Base-by-base conservation (phyloP, 306 rosid species). In the Argentina anserina region DNA sequence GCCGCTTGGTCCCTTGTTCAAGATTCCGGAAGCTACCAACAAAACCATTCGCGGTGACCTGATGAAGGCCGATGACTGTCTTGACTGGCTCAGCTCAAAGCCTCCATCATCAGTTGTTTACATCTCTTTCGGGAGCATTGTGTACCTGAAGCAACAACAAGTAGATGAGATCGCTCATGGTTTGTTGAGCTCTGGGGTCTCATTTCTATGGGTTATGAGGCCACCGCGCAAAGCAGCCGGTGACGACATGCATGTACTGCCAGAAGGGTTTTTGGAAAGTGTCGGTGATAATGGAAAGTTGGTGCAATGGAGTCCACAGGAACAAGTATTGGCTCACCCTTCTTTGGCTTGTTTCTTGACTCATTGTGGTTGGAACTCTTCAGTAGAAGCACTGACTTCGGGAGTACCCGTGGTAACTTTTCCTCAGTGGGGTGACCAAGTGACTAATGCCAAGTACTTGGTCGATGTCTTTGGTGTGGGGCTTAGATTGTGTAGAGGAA, bases 341-440 rank as follows among this genome's bases (percentile, higher is more conserved):
- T 80, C 86, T 9, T 73, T 83, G 17, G 63, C 49, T 21, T 83
- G 83, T 50, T 85, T 87, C 7, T 5, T 85, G 9, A 87, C 86
- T n/a, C 92, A 87, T 34, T 87, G 92, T n/a, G 89, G 89, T 0
- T 87, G 92, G 89, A 87, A 87, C 68, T 87, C 89, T 1, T 68
- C 92, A 1, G 76, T 85, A 67, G 89, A 87, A 66, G 84, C 92
- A 0, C n/a, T 87, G 6, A 37, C 80, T 28, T 81, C 18, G 0
- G 92, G 92, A 3, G 63, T 87, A 21, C 87, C 87, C 0, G 77
- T 85, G 23, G 63, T 88, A 70, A 52, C 83, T 0, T 85, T 81
- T 50, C 92, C 87, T 3, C 84, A 74, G 11, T 87, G 84, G 89
- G 89, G 92, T 2, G 92, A 87, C 69, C 87, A 87, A 31, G 87